Evolutionary conservation across 805 yeast genomes (phyloP).

Genomic region (Starmerella vaccinii): DNA sequence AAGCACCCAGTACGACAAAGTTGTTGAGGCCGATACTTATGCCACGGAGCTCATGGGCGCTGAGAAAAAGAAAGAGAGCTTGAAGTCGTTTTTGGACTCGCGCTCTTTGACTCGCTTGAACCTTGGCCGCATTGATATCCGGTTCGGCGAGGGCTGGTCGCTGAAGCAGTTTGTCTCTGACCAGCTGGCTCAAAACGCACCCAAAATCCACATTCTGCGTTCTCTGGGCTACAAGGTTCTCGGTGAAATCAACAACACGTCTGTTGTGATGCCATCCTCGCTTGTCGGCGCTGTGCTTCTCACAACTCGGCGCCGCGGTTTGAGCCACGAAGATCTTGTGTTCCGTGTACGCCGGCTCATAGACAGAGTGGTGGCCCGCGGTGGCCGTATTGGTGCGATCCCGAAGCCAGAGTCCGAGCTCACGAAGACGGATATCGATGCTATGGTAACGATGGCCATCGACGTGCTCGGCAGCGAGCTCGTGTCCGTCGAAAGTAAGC

Average conservation of each 20-base stretch:
- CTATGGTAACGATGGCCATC: conserved; percentile 33
- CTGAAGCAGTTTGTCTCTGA: conserved; percentile 29
- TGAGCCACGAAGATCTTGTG: conserved; percentile 31
- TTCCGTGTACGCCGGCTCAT: conserved; percentile 33
- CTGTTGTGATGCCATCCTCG: conserved; percentile 46
- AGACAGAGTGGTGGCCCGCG: conserved; percentile 29
- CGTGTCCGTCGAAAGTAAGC: conserved; percentile 29
- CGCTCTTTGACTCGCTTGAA: conserved; percentile 29
- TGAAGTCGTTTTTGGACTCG: conserved; percentile 32
- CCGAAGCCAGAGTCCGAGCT: conserved; percentile 23
- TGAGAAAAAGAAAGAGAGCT: conserved; percentile 47
- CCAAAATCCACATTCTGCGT: conserved; percentile 31
- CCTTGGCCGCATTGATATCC: conserved; percentile 36
- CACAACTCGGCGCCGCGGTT: conserved; percentile 35
- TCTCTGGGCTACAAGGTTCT: conserved; percentile 46
- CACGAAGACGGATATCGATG: conserved; percentile 24
- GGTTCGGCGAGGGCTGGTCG: conserved; percentile 37
- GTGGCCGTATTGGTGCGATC: conserved; percentile 35
- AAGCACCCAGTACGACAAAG: conserved; percentile 50
- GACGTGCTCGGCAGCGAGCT: conserved; percentile 34
- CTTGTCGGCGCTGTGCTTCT: conserved; percentile 41
- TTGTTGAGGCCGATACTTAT: conserved; percentile 46
- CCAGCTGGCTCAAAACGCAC: conserved; percentile 24
- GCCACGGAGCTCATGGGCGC: conserved; percentile 47
- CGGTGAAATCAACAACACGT: conserved; percentile 42